Evolutionary conservation across 805 yeast genomes (phyloP).

Genomic region (Ogataea trehalophila): DNA sequence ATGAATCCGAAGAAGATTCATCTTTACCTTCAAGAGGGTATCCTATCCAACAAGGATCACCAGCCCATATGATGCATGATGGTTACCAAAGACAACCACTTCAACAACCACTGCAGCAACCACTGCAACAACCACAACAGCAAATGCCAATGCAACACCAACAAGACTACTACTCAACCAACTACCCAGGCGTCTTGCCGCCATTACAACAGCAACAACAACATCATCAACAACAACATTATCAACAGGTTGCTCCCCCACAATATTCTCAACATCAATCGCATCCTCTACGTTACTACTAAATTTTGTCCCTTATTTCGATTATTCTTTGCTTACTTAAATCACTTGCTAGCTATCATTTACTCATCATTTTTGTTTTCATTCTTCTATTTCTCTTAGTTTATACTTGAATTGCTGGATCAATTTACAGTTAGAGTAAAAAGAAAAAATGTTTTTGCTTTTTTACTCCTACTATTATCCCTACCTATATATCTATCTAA

Average conservation of each 20-base stretch:
- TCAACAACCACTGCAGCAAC: not conserved
- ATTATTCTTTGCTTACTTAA: too few relatives aligned
- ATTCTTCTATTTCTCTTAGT: too few relatives aligned
- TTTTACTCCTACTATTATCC: too few relatives aligned
- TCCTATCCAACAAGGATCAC: not conserved
- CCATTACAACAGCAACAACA: not conserved
- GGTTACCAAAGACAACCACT: not conserved
- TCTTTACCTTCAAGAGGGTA: too few relatives aligned
- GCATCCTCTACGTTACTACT: not conserved
- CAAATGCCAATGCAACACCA: not conserved
- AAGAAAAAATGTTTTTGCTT: too few relatives aligned
- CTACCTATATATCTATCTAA: too few relatives aligned
- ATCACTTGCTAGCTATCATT: not conserved
- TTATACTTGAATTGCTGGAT: too few relatives aligned
- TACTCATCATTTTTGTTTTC: too few relatives aligned
- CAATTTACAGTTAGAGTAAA: too few relatives aligned
- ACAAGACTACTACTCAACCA: too few relatives aligned
- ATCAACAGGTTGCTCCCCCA: not conserved
- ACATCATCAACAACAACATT: conserved; percentile 3
- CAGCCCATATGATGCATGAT: not conserved
- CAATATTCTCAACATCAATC: not conserved
- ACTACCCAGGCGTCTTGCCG: too few relatives aligned
- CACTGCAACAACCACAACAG: conserved; percentile 6
- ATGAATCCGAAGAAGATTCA: not conserved
- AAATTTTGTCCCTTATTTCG: not conserved